phyloP scores from a whole-genome alignment of 1,284 basidiomycete genomes.

The Apiotrichum domesticum region DNA sequence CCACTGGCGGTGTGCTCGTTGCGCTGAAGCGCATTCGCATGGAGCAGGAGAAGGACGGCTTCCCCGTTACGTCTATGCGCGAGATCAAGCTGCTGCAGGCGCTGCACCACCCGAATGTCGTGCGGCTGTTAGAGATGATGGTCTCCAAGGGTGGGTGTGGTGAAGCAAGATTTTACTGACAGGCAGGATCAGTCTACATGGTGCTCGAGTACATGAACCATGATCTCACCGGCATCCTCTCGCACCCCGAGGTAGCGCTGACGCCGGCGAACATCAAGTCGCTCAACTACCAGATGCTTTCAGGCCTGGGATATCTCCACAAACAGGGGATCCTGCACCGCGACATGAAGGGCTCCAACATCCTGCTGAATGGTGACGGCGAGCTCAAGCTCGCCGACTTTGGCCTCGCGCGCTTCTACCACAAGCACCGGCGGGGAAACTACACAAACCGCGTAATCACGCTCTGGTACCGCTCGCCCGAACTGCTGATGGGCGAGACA shows the following conservation, averaged over 20 bases:
- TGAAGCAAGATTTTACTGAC: not conserved
- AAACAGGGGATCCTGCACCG: slow-evolving; percentile 92
- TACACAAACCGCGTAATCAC: slow-evolving; percentile 99
- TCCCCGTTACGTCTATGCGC: slow-evolving; percentile 97
- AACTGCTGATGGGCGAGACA: slow-evolving; percentile 90
- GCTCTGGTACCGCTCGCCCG: slow-evolving; percentile 96
- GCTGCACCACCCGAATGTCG: slow-evolving; percentile 80
- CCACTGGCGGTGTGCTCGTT: slow-evolving; percentile 65
- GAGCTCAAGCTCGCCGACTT: slow-evolving; percentile 97
- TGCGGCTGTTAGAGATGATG: slow-evolving; percentile 94
- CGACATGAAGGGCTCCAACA: slow-evolving; percentile 98
- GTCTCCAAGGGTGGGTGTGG: slow-evolving; percentile 73
- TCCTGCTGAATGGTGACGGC: slow-evolving; percentile 86
- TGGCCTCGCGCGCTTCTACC: slow-evolving; percentile 93
- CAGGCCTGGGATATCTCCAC: slow-evolving; percentile 89
- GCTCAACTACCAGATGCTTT: slow-evolving; percentile 87
- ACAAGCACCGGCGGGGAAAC: slow-evolving; percentile 74
- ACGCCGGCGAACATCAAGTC: slow-evolving; percentile 86
- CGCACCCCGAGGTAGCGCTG: slow-evolving; percentile 81
- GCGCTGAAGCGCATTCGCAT: slow-evolving; percentile 96
- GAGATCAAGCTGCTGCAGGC: slow-evolving; percentile 97
- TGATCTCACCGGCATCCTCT: slow-evolving; percentile 90
- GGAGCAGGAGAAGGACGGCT: slow-evolving; percentile 96
- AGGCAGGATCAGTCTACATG: slow-evolving; percentile 88
- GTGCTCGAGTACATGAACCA: slow-evolving; percentile 99